phyloP scores from a whole-genome alignment of 192 early-diverging fungal species.

The Gamsiella multidivaricata region DNA sequence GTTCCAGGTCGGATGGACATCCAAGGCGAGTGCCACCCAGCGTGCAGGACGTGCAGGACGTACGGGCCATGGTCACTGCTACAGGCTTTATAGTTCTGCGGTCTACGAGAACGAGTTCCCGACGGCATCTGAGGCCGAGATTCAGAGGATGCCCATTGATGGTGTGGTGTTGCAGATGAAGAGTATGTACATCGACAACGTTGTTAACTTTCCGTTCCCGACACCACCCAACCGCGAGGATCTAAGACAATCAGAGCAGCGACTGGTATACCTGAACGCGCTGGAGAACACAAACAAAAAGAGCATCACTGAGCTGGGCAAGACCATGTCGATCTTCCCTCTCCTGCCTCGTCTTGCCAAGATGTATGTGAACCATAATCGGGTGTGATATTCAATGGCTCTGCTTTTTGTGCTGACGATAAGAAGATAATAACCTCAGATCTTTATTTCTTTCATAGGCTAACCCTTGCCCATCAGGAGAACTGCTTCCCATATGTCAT shows the following conservation, averaged over 20 bases:
- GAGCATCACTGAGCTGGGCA: constrained; percentile 86
- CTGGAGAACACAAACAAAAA: constrained; percentile 67
- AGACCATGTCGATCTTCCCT: constrained; percentile 91
- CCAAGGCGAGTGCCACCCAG: constrained; percentile 93
- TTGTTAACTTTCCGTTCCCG: constrained; percentile 97
- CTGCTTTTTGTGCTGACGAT: too few species aligned
- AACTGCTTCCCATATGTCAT: constrained; percentile 88
- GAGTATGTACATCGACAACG: constrained; percentile 94
- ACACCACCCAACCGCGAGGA: constrained; percentile 85
- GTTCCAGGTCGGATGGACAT: constrained; percentile 93
- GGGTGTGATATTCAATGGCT: too few species aligned
- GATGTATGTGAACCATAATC: constrained; percentile 66
- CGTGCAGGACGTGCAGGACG: constrained; percentile 97
- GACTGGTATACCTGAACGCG: constrained; percentile 82
- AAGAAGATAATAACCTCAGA: too few species aligned
- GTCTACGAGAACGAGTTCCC: constrained; percentile 93
- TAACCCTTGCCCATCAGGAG: constrained; percentile 90
- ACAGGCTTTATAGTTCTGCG: constrained; percentile 91
- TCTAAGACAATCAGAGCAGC: constrained; percentile 82
- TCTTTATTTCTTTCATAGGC: constrained; percentile 56
- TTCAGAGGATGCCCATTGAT: constrained; percentile 94
- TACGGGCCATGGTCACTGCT: constrained; percentile 96
- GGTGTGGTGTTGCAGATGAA: constrained; percentile 98
- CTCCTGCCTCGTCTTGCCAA: constrained; percentile 91
- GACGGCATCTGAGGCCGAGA: constrained; percentile 89